Evolutionary conservation across 441 rosid species (phyloP).

Genomic region (Gossypium aridum): DNA sequence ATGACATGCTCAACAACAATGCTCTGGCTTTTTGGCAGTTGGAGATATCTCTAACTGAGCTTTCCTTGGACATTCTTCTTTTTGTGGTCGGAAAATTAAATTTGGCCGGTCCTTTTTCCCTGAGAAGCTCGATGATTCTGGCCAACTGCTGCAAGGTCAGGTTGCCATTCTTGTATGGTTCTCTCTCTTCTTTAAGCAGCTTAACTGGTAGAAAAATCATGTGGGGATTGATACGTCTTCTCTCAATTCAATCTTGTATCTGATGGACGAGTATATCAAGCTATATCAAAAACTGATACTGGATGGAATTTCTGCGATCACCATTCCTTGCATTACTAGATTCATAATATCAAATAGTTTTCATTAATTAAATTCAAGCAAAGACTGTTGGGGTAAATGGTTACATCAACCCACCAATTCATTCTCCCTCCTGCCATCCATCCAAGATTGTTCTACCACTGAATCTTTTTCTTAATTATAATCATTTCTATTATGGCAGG

Average conservation of each 20-base stretch:
- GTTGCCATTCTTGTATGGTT: not conserved
- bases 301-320: not conserved
- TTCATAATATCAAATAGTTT: not conserved
- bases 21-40: conserved; percentile 44
- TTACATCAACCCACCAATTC: not conserved
- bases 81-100: conserved; percentile 67
- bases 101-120: conserved; percentile 87
- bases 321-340: not conserved
- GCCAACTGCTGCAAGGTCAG: conserved; percentile 86
- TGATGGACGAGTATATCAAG: conserved; percentile 1
- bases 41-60: conserved; percentile 69
- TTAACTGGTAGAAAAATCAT: not conserved
- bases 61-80: conserved; percentile 80
- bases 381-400: not conserved
- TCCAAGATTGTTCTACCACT: not conserved
- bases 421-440: not conserved
- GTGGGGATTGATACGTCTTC: not conserved
- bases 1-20: conserved; percentile 15
- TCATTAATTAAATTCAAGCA: not conserved
- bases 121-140: conserved; percentile 56
- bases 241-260: not conserved
- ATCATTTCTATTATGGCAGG: conserved; percentile 38
- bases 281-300: not conserved
- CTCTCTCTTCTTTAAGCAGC: not conserved
- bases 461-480: conserved; percentile 10